Conservation (phyloP, 1,284 basidiomycete genomes). For the Irpex sp. region DNA sequence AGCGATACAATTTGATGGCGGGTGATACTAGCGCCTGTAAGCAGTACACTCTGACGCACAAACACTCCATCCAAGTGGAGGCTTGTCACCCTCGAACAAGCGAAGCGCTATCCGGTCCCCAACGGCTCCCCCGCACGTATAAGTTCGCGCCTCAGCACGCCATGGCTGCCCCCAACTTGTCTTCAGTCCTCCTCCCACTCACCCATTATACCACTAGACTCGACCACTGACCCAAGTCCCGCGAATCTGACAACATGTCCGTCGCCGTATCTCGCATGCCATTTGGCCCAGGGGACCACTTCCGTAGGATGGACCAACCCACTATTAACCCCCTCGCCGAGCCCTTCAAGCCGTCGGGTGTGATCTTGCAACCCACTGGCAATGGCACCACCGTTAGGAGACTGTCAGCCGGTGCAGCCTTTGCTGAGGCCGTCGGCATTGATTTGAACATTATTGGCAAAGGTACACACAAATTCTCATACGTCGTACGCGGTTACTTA, state of each 20-base stretch:
- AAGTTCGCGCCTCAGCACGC: background rate
- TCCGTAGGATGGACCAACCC: background rate
- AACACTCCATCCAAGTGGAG: background rate
- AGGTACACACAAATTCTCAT: slow-evolving; percentile 11
- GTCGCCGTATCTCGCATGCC: background rate
- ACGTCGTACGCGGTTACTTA: too few relatives aligned
- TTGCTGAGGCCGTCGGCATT: slow-evolving; percentile 22
- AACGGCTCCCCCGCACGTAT: background rate
- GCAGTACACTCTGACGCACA: background rate
- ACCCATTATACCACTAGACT: background rate
- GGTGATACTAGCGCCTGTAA: background rate
- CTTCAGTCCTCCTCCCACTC: background rate
- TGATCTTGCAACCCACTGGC: background rate
- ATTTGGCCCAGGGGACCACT: background rate
- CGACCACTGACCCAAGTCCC: background rate
- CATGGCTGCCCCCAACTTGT: background rate
- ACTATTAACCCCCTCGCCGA: background rate
- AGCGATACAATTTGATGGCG: background rate
- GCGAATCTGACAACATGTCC: background rate
- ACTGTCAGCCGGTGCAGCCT: slow-evolving; percentile 7
- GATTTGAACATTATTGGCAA: slow-evolving; percentile 23
- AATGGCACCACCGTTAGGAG: background rate
- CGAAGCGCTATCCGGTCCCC: background rate
- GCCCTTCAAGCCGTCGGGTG: background rate
- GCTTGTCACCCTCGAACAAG: background rate